Conservation (phyloP, 1,284 basidiomycete genomes). For the Cryptococcus jaspeensis region DNA sequence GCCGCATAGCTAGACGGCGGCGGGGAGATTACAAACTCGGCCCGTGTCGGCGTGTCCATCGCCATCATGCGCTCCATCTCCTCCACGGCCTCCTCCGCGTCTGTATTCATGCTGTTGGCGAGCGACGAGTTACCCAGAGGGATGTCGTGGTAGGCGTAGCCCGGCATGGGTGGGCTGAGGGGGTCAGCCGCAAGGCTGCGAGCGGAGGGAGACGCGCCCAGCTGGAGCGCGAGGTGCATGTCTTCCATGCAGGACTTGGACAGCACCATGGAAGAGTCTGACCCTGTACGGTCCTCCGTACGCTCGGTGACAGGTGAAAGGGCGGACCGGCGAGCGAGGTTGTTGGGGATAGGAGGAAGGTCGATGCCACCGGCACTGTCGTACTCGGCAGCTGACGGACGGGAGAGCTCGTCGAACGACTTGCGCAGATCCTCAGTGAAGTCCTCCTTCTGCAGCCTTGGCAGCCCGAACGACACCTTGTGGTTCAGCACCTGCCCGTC, state of each 20-base stretch:
- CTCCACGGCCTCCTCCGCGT: constrained; percentile 20
- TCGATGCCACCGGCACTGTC: constrained; percentile 16
- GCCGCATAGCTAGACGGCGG: constrained; percentile 16
- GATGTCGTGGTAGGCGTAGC: not conserved
- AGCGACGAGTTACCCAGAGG: not conserved
- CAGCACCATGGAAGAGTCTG: constrained; percentile 2
- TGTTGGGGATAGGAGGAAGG: constrained; percentile 26
- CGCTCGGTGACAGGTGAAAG: constrained; percentile 15
- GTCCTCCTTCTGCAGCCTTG: constrained; percentile 16
- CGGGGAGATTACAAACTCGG: constrained; percentile 38
- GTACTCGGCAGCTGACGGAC: constrained; percentile 1
- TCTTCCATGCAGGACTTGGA: constrained; percentile 13
- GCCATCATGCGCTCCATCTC: constrained; percentile 43
- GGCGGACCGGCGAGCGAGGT: constrained; percentile 7
- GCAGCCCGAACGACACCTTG: constrained; percentile 27
- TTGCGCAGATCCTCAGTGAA: constrained; percentile 26
- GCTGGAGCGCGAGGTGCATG: constrained; percentile 12
- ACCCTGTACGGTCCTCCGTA: constrained; percentile 4
- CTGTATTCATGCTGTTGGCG: not conserved
- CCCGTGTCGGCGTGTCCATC: constrained; percentile 40
- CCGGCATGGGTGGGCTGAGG: not conserved
- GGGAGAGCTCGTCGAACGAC: constrained; percentile 20
- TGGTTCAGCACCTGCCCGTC: constrained; percentile 15
- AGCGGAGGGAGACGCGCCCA: not conserved
- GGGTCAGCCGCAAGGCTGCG: not conserved